Base-by-base conservation (phyloP, 208 protist species). In the Leishmania braziliensis region DNA sequence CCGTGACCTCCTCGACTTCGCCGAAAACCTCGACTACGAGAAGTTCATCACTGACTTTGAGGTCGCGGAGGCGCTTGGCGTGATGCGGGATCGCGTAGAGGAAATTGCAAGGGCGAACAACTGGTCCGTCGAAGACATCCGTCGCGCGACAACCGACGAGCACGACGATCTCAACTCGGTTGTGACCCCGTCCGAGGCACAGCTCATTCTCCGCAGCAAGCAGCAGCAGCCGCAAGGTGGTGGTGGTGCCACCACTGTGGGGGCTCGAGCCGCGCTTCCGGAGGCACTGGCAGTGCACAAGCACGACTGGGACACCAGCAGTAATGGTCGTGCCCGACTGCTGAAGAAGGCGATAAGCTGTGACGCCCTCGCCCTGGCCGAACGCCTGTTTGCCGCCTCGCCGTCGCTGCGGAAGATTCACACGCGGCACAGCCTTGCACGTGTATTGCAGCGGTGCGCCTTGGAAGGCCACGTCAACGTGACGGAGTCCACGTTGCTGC, bases 61-160 rank as follows among this genome's bases (percentile, higher is more conserved):
- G 74, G 91, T 98, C n/a, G 84, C 92, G 14, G 94, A 97, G 81
- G 95, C 95, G 66, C 88, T 98, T 16, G 77, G 81, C 9, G 88
- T 97, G 53, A 98, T 98, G 95, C 94, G 95, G 10, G 94, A 98
- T 53, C 90, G 95, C n/a, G 94, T 98, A 39, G 74, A 88, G 71
- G 85, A 96, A 66, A 92, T 98, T 68, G 93, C 94, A 39, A 74
- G 79, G 54, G 91, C 90, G 69, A 96, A 97, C 71, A 83, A 95
- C 85, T 94, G 90, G 90, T 91, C 84, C 51, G 88, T 89, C 26
- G 93, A 95, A 0, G 91, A 94, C 14, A 86, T 96, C 33, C 77
- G 79, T n/a, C 89, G 83, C n/a, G 89, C 86, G 43, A 80, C 78
- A 1, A 81, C 75, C 48, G 84, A 84, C 51, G 88, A 88, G 29